A percentile compares a stretch with the other conserved stretches of the same genome.
Conservation (phyloP, 179 eudicot species). For the Sideroxylon spinosum region DNA sequence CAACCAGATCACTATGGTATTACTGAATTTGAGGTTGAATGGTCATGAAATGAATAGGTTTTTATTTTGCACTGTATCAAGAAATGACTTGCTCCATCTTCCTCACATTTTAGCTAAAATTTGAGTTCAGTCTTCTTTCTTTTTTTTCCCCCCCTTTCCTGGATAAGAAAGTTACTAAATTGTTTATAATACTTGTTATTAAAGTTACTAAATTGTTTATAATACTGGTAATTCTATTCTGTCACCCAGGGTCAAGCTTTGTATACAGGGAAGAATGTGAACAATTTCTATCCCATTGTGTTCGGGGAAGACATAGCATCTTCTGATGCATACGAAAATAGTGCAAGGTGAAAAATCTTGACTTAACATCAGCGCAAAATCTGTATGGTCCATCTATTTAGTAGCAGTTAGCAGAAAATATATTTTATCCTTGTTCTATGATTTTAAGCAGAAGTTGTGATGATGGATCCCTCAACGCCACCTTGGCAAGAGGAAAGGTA, state of each 20-base stretch:
- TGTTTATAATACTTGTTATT: background rate
- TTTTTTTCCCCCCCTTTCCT: background rate
- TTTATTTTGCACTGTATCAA: background rate
- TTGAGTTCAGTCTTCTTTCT: background rate
- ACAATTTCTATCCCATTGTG: slow-evolving; percentile 30
- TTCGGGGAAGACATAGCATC: slow-evolving; percentile 33
- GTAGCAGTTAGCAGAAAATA: background rate
- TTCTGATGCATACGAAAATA: slow-evolving; percentile 22
- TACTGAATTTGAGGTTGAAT: background rate
- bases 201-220: background rate
- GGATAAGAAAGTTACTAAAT: background rate
- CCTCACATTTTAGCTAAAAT: slow-evolving; percentile 1
- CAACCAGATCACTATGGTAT: background rate
- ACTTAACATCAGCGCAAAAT: background rate
- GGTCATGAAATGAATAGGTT: background rate
- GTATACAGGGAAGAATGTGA: slow-evolving; percentile 20
- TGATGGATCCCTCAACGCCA: slow-evolving; percentile 27
- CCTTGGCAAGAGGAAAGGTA: slow-evolving; percentile 37
- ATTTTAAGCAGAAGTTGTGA: slow-evolving; percentile 31
- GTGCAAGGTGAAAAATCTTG: slow-evolving; percentile 18
- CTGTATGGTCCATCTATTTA: background rate
- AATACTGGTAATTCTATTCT: background rate
- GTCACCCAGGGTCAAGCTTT: slow-evolving; percentile 32
- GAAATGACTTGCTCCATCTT: background rate
- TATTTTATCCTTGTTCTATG: background rate